Percentiles rank a stretch among this genome's conserved stretches.
Conservation (phyloP, 129 eudicot species). For the Pittosporum tobira region DNA sequence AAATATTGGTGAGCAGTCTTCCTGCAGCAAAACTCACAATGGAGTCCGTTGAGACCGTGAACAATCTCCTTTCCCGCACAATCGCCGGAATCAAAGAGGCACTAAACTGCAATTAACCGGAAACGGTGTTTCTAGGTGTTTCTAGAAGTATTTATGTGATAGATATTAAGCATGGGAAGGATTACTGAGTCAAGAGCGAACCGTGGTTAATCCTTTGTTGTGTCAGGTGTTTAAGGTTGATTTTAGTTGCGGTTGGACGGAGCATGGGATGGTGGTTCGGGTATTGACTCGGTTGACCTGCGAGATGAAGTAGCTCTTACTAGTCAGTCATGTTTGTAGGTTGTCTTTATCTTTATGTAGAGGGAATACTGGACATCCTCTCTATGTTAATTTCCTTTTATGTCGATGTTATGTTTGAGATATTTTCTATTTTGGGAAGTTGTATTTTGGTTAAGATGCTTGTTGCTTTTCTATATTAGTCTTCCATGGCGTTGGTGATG, state of each 20-base stretch:
- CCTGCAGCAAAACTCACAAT: constrained; percentile 49
- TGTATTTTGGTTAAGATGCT: neutral
- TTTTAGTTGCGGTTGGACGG: neutral
- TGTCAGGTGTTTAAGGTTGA: neutral
- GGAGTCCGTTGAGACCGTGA: constrained; percentile 57
- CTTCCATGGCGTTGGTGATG: neutral
- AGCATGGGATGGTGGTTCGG: constrained; percentile 67
- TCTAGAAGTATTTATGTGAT: constrained; percentile 23
- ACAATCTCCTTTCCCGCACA: constrained; percentile 54
- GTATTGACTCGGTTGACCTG: constrained; percentile 77
- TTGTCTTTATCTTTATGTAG: constrained; percentile 5
- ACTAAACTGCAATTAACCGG: constrained; percentile 27
- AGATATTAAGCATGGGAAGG: constrained; percentile 11
- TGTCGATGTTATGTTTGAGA: neutral
- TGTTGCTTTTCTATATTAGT: neutral
- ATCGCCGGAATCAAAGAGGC: constrained; percentile 52
- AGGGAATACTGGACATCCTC: constrained; percentile 2
- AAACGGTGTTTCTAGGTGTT: too few relatives aligned
- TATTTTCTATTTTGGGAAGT: neutral
- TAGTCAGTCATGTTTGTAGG: constrained; percentile 25
- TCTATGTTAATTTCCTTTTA: neutral
- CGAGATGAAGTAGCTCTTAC: constrained; percentile 16
- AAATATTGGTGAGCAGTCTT: constrained; percentile 45
- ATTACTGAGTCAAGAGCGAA: constrained; percentile 91
- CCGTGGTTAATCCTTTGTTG: constrained; percentile 35